Percentiles rank a stretch among this genome's conserved stretches.
Evolutionary conservation across 2,329 filamentous ascomycete species (phyloP).

Genomic region (Ceratocystis harringtonii): DNA sequence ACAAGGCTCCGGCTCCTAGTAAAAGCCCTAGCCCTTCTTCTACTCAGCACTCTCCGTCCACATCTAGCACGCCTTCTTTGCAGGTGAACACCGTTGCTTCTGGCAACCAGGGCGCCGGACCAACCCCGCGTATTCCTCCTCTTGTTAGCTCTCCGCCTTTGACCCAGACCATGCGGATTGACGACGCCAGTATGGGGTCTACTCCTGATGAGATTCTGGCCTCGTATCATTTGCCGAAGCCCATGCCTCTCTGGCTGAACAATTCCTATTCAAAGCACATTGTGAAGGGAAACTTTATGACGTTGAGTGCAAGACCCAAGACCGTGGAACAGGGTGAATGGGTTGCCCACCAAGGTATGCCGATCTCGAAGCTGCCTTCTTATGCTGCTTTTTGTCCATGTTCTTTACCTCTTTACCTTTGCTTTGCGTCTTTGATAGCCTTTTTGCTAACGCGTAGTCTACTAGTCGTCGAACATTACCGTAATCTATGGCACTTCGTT

Average conservation of each 20-base stretch:
- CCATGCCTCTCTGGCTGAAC: constrained; percentile 60
- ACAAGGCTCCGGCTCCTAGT: constrained; percentile 34
- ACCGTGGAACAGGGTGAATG: constrained; percentile 90
- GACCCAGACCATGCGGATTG: constrained; percentile 52
- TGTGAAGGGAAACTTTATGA: constrained; percentile 96
- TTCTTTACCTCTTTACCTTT: not conserved
- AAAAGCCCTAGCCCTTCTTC: constrained; percentile 38
- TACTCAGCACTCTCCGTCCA: constrained; percentile 30
- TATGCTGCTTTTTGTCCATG: not conserved
- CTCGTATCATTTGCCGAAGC: constrained; percentile 49
- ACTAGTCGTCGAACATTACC: constrained; percentile 80
- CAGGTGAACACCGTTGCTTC: constrained; percentile 10
- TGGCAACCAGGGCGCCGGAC: constrained; percentile 10
- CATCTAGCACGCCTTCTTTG: constrained; percentile 13
- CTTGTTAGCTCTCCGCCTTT: constrained; percentile 49
- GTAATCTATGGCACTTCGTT: constrained; percentile 77
- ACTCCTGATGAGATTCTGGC: constrained; percentile 41
- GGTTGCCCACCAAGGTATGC: constrained; percentile 81
- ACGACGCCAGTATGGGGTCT: constrained; percentile 38
- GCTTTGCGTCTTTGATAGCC: not conserved
- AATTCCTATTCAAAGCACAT: constrained; percentile 67
- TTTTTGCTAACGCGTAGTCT: constrained; percentile 7
- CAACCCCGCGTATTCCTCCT: constrained; percentile 37
- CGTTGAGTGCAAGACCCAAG: constrained; percentile 78
- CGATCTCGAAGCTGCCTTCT: not conserved